Base-by-base conservation (phyloP, 306 rosid species). In the Pterocarpus santalinus region DNA sequence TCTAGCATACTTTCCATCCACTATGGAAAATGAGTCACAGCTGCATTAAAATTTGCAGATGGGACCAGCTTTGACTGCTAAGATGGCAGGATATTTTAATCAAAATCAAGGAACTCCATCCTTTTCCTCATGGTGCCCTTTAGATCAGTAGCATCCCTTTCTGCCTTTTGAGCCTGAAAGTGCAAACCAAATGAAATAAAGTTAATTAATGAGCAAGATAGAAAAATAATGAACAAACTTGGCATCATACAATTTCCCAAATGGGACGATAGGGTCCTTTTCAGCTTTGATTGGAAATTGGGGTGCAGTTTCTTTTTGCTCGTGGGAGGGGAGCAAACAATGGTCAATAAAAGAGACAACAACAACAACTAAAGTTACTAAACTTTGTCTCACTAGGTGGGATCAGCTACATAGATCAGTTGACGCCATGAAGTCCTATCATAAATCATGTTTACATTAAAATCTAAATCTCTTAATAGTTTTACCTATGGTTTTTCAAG, bases 41-140 rank as follows among this genome's bases (percentile, higher is more conserved):
- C 85, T 53, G 78, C 87, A 80, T 84, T 76, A 83, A 80, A 76
- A 83, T 72, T 80, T 76, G 83, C 81, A 69, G 87, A 66, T 69
- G 33, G 79, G 72, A 60, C 77, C 51, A 64, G 60, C 69, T 79
- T 79, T 82, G 75, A 63, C 32, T 36, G 63, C 44, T 17, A 16
- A 63, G 65, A 72, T 77, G 75, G 83, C 67, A 43, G 33, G 30
- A 75, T 43, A 34, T 33, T 60, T 65, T 69, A 81, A 39, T 84
- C 88, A 65, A 87, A 87, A 61, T 87, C 88, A 71, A 87, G 88
- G 70, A 87, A 87, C 68, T 87, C 90, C 90, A 87, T 87, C 79
- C 90, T 75, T 87, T 79, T 84, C 73, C 90, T 87, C 90, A 87
- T 87, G 22, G 80, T 73, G 8, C 90, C 86, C 74, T 81, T 84